Base-by-base conservation (phyloP, 2,329 filamentous ascomycete genomes). In the Pyrenochaeta sp. region DNA sequence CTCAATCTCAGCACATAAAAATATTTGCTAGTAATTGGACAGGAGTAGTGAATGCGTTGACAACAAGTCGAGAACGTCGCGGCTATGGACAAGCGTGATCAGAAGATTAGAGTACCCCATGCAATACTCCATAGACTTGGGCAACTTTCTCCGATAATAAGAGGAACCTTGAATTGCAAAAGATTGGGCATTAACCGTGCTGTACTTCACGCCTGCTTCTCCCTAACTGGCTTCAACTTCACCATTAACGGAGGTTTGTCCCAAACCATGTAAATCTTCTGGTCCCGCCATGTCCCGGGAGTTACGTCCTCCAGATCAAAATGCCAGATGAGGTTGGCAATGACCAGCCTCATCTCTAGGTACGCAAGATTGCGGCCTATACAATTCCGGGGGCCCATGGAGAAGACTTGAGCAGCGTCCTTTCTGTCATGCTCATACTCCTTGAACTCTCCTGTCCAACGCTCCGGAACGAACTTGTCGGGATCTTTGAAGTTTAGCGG, bases 381-480 rank as follows among this genome's bases (percentile, higher is more conserved):
- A 32, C 55, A 58, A n/a, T 31, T 29, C 10, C 53, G 14, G 4
- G 55, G 55, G 7, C 53, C 55, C 7, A 52, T 11, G n/a, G 31
- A 35, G 20, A 58, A 58, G 50, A 50, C 27, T 57, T 39, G 4
- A 46, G 24, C 11, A 2, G 67, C 60, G 26, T 65, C 57, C 8
- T 68, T 51, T 1, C 44, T 57, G 5, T 61, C 60, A 14, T 48
- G 53, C 7, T 58, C 55, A 26, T 72, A 68, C 1, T 43, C 34
- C 1, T 15, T 31, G 31, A 63, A 68, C 10, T 47, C 36, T n/a
- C n/a, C n/a, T n/a, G 4, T 34, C 40, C 40, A 48, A n/a, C 45
- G 41, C 20, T 48, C 45, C 13, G 45, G 45, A 8, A n/a, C 20
- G 23, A 48, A n/a, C n/a, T n/a, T n/a, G n/a, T n/a, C n/a, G n/a